These are phyloP conservation scores for Coriolopsis trogii DNA, from an alignment of 1,284 basidiomycete species.

Conservation along the genomic window DNA sequence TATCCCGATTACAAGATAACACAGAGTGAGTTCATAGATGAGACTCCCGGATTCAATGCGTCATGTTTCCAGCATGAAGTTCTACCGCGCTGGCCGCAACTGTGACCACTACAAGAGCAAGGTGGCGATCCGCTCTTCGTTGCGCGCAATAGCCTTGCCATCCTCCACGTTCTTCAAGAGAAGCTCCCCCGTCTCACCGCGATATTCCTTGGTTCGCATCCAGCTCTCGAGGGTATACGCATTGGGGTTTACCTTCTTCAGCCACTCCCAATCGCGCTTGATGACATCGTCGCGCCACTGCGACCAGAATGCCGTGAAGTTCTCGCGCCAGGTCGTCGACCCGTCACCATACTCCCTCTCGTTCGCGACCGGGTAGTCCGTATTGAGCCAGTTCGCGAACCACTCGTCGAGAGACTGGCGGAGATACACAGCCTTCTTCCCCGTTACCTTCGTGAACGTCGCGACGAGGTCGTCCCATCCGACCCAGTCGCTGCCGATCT, in stretches of 20 bases:
- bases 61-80: no score
- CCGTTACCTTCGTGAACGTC: slow-evolving; percentile 43
- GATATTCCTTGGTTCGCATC: slow-evolving; percentile 26
- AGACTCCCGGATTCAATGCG: no score
- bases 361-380: slow-evolving; percentile 38
- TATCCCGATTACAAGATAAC: no score
- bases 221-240: slow-evolving; percentile 25
- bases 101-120: no score
- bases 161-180: slow-evolving; percentile 11
- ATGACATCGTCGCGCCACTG: slow-evolving; percentile 43
- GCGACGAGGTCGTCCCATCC: slow-evolving; percentile 45
- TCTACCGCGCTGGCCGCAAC: no score
- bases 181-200: not conserved
- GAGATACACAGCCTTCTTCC: slow-evolving; percentile 34
- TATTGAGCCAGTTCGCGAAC: slow-evolving; percentile 35
- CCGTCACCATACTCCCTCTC: slow-evolving; percentile 24
- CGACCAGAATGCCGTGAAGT: slow-evolving; percentile 44
- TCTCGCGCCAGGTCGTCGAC: slow-evolving; percentile 38
- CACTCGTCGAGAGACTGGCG: slow-evolving; percentile 42
- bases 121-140: not conserved
- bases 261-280: slow-evolving; percentile 23
- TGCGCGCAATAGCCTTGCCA: not conserved
- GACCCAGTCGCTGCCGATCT: slow-evolving; percentile 46
- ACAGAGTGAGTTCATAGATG: no score
- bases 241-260: slow-evolving; percentile 28